These are phyloP conservation scores for Fistulinella staudtii DNA, from an alignment of 1,284 basidiomycete genomes.

Conservation along the genomic window DNA sequence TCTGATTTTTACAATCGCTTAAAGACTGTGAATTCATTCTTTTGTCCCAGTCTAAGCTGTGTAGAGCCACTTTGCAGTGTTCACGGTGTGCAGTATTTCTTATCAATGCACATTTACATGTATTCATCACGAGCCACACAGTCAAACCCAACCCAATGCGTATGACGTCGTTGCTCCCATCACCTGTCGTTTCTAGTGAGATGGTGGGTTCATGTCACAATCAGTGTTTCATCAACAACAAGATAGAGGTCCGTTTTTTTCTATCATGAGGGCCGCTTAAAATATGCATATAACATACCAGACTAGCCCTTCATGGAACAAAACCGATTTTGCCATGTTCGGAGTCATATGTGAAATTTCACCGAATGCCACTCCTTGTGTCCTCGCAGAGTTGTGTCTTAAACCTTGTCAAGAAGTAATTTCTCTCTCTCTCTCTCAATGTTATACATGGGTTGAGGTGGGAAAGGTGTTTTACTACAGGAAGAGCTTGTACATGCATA, in stretches of 20 bases:
- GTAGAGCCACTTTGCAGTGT: conserved; percentile 46
- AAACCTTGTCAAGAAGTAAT: conserved; percentile 40
- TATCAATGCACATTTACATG: conserved; percentile 11
- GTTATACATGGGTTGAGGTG: conserved; percentile 1
- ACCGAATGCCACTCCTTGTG: conserved; percentile 35
- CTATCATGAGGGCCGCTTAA: neutral
- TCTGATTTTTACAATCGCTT: conserved; percentile 31
- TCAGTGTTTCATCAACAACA: conserved; percentile 38
- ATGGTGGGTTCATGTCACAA: conserved; percentile 34
- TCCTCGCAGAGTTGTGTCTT: conserved; percentile 37
- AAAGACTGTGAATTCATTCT: conserved; percentile 37
- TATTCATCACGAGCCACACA: conserved; percentile 21
- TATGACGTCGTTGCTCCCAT: conserved; percentile 22
- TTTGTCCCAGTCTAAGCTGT: conserved; percentile 56
- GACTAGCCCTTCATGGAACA: conserved; percentile 21
- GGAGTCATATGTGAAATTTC: conserved; percentile 32
- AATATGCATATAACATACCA: neutral
- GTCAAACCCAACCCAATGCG: conserved; percentile 35
- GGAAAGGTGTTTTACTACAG: conserved; percentile 30
- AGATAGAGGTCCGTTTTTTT: conserved; percentile 15
- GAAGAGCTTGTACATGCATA: conserved; percentile 13
- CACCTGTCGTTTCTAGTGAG: conserved; percentile 19
- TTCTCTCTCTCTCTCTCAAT: neutral
- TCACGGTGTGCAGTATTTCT: conserved; percentile 39
- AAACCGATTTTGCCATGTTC: conserved; percentile 25